Conservation (phyloP, 352 stramenopile genomes). For the Phytophthora idaei region DNA sequence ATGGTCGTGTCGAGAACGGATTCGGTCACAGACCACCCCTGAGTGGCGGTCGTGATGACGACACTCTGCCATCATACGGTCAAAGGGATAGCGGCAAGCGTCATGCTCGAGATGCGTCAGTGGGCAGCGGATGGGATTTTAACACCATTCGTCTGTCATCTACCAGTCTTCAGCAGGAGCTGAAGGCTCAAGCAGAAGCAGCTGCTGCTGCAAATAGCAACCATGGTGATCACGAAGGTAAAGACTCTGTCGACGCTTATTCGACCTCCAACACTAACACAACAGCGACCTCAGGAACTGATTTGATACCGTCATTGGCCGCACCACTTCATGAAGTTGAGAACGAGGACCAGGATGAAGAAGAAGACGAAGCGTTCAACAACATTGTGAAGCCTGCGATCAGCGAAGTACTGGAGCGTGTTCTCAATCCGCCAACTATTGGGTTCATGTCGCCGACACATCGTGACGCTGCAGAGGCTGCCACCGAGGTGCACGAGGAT, state of each 20-base stretch:
- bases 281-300: conserved; percentile 2
- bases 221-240: conserved; percentile 11
- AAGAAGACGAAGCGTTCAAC: conserved; percentile 65
- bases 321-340: conserved; percentile 28
- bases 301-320: conserved; percentile 9
- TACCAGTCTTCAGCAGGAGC: conserved; percentile 39
- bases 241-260: neutral
- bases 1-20: conserved; percentile 21
- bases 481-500: conserved; percentile 65
- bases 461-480: conserved; percentile 27
- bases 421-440: conserved; percentile 36
- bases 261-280: conserved; percentile 6
- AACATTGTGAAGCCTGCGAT: conserved; percentile 82
- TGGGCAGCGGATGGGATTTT: conserved; percentile 81
- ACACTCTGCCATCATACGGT: conserved; percentile 34
- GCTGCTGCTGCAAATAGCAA: neutral
- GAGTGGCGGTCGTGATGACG: conserved; percentile 27
- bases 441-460: conserved; percentile 31
- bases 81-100: conserved; percentile 44
- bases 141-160: conserved; percentile 71
- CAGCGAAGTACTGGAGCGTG: conserved; percentile 69
- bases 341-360: conserved; percentile 32
- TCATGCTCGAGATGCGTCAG: conserved; percentile 44
- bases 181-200: conserved; percentile 37
- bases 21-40: conserved; percentile 16